phyloP scores from a whole-genome alignment of 805 yeast species.

The Saccharomyces mikatae region DNA sequence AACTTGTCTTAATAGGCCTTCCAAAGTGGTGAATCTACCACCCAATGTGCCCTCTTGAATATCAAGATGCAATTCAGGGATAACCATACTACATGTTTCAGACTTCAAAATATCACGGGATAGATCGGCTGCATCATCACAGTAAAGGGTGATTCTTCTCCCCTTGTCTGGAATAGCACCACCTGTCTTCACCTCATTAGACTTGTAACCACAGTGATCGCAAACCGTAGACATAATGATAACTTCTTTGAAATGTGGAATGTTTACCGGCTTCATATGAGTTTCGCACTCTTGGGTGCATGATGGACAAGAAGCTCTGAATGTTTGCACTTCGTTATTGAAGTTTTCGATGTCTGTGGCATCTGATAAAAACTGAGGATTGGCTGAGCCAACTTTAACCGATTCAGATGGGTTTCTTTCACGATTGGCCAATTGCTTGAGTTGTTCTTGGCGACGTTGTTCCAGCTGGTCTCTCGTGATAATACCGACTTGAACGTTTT shows the following conservation, averaged over 20 bases:
- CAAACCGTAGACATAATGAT: constrained; percentile 93
- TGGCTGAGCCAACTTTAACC: constrained; percentile 9
- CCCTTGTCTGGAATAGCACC: constrained; percentile 91
- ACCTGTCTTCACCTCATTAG: constrained; percentile 97
- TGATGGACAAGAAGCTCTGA: constrained; percentile 85
- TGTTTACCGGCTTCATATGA: constrained; percentile 92
- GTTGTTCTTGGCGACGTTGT: constrained; percentile 31
- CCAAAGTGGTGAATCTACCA: constrained; percentile 94
- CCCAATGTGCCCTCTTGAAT: constrained; percentile 95
- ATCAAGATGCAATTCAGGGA: constrained; percentile 87
- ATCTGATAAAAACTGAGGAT: constrained; percentile 53
- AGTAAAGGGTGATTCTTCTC: constrained; percentile 56
- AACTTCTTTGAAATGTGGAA: constrained; percentile 97
- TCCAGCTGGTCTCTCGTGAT: constrained; percentile 51
- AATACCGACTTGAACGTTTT: constrained; percentile 76
- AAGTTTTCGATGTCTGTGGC: constrained; percentile 77
- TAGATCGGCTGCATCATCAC: constrained; percentile 79
- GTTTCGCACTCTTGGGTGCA: constrained; percentile 75
- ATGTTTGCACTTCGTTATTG: constrained; percentile 85
- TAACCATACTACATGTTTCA: constrained; percentile 77
- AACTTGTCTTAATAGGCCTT: constrained; percentile 85
- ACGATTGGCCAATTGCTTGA: constrained; percentile 31
- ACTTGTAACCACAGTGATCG: constrained; percentile 87
- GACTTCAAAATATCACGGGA: constrained; percentile 91
- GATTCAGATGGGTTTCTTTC: constrained; percentile 27